These are phyloP conservation scores for Daphne laureola DNA, from an alignment of 441 rosid genomes.

Conservation along the genomic window DNA sequence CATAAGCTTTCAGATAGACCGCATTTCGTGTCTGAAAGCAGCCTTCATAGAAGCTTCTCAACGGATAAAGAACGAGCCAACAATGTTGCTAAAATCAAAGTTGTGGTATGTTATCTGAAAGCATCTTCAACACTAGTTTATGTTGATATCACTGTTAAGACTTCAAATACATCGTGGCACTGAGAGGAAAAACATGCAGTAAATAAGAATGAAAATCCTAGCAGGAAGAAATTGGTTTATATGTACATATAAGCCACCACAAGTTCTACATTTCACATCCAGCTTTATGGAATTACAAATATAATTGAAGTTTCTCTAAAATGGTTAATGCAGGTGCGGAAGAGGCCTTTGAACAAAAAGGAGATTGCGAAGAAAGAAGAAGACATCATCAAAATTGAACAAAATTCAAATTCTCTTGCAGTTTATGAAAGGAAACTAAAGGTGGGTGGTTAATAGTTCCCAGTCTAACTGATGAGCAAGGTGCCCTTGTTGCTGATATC, in stretches of 20 bases:
- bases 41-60: conserved; percentile 39
- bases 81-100: conserved; percentile 91
- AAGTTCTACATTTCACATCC: too few relatives aligned
- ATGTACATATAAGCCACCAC: too few relatives aligned
- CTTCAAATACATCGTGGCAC: too few relatives aligned
- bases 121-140: not conserved
- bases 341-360: conserved; percentile 76
- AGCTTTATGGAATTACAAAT: too few relatives aligned
- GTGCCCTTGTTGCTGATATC: too few relatives aligned
- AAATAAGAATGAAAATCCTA: too few relatives aligned
- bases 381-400: conserved; percentile 57
- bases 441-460: conserved; percentile 30
- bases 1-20: conserved; percentile 26
- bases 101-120: conserved; percentile 47
- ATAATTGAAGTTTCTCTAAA: not conserved
- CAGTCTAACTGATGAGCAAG: too few relatives aligned
- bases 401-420: conserved; percentile 44
- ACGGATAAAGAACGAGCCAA: conserved; percentile 52
- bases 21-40: conserved; percentile 31
- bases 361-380: conserved; percentile 76
- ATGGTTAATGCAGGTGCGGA: conserved; percentile 51
- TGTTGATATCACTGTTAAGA: too few relatives aligned
- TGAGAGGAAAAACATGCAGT: too few relatives aligned
- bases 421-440: conserved; percentile 83
- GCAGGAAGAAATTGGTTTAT: too few relatives aligned